Conservation (phyloP, 495 filamentous ascomycete genomes). For the Daldinia loculata region DNA sequence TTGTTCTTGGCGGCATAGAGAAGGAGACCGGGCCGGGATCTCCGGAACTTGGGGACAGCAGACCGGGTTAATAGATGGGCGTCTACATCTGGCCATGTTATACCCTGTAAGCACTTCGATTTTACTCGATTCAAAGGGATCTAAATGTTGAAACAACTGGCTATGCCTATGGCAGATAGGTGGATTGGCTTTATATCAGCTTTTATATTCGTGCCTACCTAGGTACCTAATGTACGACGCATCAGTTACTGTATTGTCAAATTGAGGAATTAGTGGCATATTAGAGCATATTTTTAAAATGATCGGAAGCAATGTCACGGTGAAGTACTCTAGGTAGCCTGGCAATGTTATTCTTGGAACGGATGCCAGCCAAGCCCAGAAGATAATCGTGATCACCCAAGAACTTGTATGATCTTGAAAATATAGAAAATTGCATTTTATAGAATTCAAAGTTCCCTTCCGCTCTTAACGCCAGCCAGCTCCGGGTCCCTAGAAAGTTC, state of each 20-base stretch:
- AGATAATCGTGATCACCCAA: neutral
- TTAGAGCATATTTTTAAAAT: neutral
- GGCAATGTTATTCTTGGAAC: neutral
- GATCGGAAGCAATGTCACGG: neutral
- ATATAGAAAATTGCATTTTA: neutral
- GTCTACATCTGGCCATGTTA: neutral
- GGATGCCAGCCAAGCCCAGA: neutral
- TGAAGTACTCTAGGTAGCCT: neutral
- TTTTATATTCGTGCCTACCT: neutral
- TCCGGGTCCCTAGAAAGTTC: slow-evolving; percentile 26
- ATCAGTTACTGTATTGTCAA: neutral
- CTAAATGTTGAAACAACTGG: neutral
- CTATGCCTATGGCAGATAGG: neutral
- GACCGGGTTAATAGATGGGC: neutral
- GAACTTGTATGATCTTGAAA: neutral
- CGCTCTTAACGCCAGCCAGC: slow-evolving; percentile 36
- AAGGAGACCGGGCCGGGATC: neutral
- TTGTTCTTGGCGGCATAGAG: neutral
- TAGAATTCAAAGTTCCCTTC: slow-evolving; percentile 27
- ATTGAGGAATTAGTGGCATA: neutral
- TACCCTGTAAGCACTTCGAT: neutral
- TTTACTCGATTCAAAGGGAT: neutral
- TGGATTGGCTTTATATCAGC: neutral
- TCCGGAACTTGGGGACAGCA: neutral
- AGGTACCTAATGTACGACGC: neutral